These are phyloP conservation scores for Yamadazyma ubonensis DNA, from an alignment of 805 yeast genomes.

Conservation along the genomic window DNA sequence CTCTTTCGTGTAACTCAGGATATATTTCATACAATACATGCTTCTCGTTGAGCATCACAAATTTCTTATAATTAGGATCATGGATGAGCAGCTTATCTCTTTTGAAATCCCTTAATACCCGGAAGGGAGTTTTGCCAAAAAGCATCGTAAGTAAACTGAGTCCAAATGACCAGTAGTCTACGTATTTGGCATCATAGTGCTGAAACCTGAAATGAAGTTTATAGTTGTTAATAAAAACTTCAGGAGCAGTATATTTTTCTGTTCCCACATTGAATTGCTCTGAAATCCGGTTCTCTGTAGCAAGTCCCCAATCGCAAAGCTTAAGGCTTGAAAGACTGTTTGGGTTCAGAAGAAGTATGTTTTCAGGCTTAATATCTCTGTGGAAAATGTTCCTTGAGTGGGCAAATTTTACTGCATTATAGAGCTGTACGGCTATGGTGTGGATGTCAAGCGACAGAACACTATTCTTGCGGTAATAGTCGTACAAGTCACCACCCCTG, in stretches of 20 bases:
- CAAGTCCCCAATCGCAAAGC: constrained; percentile 74
- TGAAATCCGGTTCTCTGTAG: constrained; percentile 38
- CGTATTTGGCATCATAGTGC: constrained; percentile 41
- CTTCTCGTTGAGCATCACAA: constrained; percentile 35
- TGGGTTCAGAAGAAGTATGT: constrained; percentile 43
- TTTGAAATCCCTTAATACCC: constrained; percentile 21
- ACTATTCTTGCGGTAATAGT: constrained; percentile 1
- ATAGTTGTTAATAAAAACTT: constrained; percentile 29
- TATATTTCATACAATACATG: constrained; percentile 50
- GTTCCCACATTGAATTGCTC: constrained; percentile 49
- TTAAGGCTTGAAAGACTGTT: constrained; percentile 48
- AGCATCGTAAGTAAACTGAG: constrained; percentile 49
- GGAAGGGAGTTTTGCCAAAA: constrained; percentile 55
- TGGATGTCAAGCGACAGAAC: constrained; percentile 28
- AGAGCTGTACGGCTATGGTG: constrained; percentile 48
- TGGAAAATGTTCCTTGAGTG: constrained; percentile 64
- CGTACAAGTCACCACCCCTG: constrained; percentile 18
- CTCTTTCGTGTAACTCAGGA: constrained; percentile 34
- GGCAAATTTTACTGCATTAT: constrained; percentile 50
- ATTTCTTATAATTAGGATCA: constrained; percentile 46
- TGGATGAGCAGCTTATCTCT: constrained; percentile 18
- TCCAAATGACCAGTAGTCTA: constrained; percentile 59
- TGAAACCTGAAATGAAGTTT: constrained; percentile 20
- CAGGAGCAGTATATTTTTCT: constrained; percentile 63
- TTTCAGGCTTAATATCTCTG: constrained; percentile 75